phyloP scores from a whole-genome alignment of 192 early-diverging fungal genomes.

The Entomortierella lignicola region DNA sequence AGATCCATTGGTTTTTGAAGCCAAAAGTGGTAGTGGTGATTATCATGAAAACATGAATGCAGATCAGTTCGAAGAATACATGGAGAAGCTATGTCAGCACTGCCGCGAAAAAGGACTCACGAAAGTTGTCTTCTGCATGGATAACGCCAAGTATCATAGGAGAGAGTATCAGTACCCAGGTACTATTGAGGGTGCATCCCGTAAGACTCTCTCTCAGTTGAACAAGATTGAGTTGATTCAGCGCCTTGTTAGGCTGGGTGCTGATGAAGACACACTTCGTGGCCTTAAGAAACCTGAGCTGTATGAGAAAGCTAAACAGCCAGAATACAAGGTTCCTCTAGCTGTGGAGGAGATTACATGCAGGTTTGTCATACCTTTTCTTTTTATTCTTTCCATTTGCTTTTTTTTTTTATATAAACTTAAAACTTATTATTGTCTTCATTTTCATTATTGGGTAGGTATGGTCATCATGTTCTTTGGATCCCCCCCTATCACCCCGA shows the following conservation, averaged over 20 bases:
- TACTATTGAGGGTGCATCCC: not conserved
- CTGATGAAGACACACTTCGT: not conserved
- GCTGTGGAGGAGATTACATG: not conserved
- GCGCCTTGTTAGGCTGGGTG: not conserved
- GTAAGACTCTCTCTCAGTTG: slow-evolving; percentile 11
- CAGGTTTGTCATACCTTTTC: slow-evolving; percentile 14
- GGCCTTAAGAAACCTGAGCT: not conserved
- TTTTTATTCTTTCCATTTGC: not conserved
- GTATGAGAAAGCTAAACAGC: not conserved
- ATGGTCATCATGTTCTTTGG: not conserved
- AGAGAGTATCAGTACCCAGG: not conserved
- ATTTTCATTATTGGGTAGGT: not conserved
- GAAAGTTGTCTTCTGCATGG: slow-evolving; percentile 30
- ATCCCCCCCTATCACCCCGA: not conserved
- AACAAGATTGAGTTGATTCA: slow-evolving; percentile 7
- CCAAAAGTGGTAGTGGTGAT: not conserved
- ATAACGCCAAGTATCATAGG: slow-evolving; percentile 32
- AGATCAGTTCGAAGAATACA: slow-evolving; percentile 12
- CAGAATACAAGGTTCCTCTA: not conserved
- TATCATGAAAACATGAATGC: slow-evolving; percentile 28
- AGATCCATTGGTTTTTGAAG: too few species aligned
- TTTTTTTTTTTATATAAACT: not conserved
- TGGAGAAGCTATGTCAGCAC: slow-evolving; percentile 1
- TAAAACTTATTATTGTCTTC: not conserved
- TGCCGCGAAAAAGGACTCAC: slow-evolving; percentile 1